These are phyloP conservation scores for Moelleriella libera DNA, from an alignment of 2,329 filamentous ascomycete species.

Conservation along the genomic window DNA sequence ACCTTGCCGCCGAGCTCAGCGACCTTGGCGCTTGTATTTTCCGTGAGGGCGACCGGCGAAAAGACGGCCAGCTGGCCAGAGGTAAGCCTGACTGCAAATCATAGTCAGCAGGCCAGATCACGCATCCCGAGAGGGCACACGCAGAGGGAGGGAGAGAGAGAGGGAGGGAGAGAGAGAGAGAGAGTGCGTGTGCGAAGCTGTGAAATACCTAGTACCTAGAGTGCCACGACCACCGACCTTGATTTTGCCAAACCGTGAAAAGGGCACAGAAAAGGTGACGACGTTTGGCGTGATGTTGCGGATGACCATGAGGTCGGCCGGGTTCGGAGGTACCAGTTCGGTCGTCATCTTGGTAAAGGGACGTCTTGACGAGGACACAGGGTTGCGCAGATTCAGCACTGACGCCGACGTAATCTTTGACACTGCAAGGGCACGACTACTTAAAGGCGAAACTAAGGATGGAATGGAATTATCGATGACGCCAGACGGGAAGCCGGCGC, in stretches of 20 bases:
- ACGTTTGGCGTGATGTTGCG: constrained; percentile 70
- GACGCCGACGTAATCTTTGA: neutral
- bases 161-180: neutral
- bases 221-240: constrained; percentile 82
- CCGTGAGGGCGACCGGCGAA: constrained; percentile 77
- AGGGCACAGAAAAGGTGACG: constrained; percentile 69
- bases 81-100: constrained; percentile 53
- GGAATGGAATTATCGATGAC: constrained; percentile 2
- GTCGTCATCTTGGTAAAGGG: constrained; percentile 35
- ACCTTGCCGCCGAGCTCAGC: constrained; percentile 53
- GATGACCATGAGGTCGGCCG: constrained; percentile 78
- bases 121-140: constrained; percentile 1
- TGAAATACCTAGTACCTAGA: constrained; percentile 43
- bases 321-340: constrained; percentile 54
- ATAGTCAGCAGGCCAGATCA: neutral
- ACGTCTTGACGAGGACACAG: neutral
- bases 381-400: neutral
- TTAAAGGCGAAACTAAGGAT: constrained; percentile 1
- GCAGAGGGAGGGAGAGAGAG: neutral
- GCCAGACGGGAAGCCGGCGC: neutral
- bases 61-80: constrained; percentile 75
- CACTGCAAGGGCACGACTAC: neutral
- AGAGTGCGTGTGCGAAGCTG: neutral
- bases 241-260: constrained; percentile 63
- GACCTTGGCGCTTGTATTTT: constrained; percentile 52